Evolutionary conservation across 2,329 filamentous ascomycete species (phyloP).

Genomic region (Hymenoscyphus linearis): DNA sequence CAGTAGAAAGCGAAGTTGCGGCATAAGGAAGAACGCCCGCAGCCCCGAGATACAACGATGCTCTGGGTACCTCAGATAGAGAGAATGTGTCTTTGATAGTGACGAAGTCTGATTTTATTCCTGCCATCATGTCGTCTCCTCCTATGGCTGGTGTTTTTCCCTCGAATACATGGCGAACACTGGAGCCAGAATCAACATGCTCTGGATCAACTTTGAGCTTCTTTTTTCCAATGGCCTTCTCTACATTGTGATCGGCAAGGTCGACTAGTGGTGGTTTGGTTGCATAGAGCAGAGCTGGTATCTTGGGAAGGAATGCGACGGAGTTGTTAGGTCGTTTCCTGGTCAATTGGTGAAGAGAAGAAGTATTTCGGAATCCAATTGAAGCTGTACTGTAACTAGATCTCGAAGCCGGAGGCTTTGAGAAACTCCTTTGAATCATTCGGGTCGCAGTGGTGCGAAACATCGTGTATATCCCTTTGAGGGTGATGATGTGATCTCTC

Average conservation of each 20-base stretch:
- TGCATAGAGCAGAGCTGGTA: slow-evolving; percentile 43
- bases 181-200: slow-evolving; percentile 54
- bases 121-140: slow-evolving; percentile 48
- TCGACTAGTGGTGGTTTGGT: slow-evolving; percentile 30
- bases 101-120: slow-evolving; percentile 51
- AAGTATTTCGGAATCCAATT: slow-evolving; percentile 16
- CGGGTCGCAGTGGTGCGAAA: slow-evolving; percentile 28
- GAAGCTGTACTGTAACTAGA: slow-evolving; percentile 27
- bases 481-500: no score
- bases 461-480: slow-evolving; percentile 19
- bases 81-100: slow-evolving; percentile 66
- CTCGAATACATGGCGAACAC: slow-evolving; percentile 46
- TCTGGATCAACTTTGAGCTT: slow-evolving; percentile 56
- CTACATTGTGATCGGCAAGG: slow-evolving; percentile 49
- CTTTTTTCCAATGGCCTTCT: slow-evolving; percentile 48
- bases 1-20: slow-evolving; percentile 74
- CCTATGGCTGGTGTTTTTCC: slow-evolving; percentile 22
- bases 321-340: slow-evolving; percentile 24
- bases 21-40: slow-evolving; percentile 83
- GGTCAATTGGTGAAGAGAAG: slow-evolving; percentile 19
- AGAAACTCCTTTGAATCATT: slow-evolving; percentile 28
- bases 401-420: slow-evolving; percentile 21
- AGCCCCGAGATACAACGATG: slow-evolving; percentile 63
- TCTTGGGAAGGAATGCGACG: slow-evolving; percentile 8
- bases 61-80: slow-evolving; percentile 58